Base-by-base conservation (phyloP, 1,139 yeast genomes). In the Suhomyces atakaporum region DNA sequence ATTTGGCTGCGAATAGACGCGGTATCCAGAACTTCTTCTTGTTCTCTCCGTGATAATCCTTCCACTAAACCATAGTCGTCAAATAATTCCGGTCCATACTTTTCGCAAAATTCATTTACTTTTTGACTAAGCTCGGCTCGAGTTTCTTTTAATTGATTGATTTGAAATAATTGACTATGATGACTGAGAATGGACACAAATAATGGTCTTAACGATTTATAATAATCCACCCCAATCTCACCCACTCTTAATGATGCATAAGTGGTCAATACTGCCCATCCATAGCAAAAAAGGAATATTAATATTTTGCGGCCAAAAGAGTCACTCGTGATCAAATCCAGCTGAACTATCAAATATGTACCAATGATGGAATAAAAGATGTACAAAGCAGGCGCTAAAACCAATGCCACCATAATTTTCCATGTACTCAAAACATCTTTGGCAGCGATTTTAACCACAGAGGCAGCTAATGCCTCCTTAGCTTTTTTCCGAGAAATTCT, bases 391-490 rank as follows among this genome's bases (percentile, higher is more conserved):
- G 76, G 76, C 0, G 76, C 76, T 29, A 69, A 50, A 1, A 63
- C 71, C 40, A 70, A 52, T 0, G 75, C 75, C 16, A 70, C 75
- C 27, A 70, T 47, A 6, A 69, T 69, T 44, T 70, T 70, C 76
- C 76, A 48, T 1, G 50, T 45, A 7, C 50, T 46, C 36, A 48
- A 40, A 14, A 92, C 97, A 60, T 92, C 98, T 41, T 83, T 82
- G 16, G 96, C 98, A 52, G 81, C 79, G 45, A 92, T 83, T 58
- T 92, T 92, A 22, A 92, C 98, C 1, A 88, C 76, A 0, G 97
- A 88, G 6, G 77, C 82, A n/a, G 89, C 90, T 38, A 92, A 69
- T 0, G 97, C 98, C 42, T 80, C 78, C 39, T 63, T 69, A 21
- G 94, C 89, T 60, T 89, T 89, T 47, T 72, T 69, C 33, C 66